phyloP scores from a whole-genome alignment of 345 rosid genomes.

The Syzygium aromaticum region DNA sequence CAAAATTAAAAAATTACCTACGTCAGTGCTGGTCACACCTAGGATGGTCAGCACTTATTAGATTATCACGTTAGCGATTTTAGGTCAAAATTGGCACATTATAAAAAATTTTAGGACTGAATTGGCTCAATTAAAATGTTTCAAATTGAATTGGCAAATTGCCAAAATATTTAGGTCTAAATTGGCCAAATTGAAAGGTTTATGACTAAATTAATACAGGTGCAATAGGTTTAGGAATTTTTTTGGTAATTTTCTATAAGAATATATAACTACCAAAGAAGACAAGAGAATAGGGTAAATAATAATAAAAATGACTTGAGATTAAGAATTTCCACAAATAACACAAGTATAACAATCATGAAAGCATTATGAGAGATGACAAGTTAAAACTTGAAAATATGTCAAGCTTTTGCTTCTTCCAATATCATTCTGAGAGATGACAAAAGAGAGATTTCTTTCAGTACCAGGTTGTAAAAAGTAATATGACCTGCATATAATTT shows the following conservation, averaged over 20 bases:
- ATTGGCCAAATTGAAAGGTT: background rate
- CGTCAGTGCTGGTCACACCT: accelerated
- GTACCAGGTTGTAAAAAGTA: background rate
- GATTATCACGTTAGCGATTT: background rate
- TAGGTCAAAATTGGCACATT: background rate
- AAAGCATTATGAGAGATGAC: background rate
- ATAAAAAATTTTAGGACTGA: background rate
- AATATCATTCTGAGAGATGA: background rate
- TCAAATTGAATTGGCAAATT: background rate
- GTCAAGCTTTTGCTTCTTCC: background rate
- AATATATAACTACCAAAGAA: background rate
- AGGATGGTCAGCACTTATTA: background rate
- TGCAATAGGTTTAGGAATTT: background rate
- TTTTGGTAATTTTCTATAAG: background rate
- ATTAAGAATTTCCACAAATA: background rate
- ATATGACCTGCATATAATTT: background rate
- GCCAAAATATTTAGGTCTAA: too few species aligned
- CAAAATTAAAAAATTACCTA: background rate
- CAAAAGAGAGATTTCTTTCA: background rate
- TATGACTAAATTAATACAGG: background rate
- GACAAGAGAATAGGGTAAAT: background rate
- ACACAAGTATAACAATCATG: background rate
- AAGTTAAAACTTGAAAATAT: background rate
- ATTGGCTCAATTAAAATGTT: background rate
- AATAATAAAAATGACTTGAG: background rate